Evolutionary conservation across 208 protist species (phyloP).

Genomic region (Herpetomonas tarakana): DNA sequence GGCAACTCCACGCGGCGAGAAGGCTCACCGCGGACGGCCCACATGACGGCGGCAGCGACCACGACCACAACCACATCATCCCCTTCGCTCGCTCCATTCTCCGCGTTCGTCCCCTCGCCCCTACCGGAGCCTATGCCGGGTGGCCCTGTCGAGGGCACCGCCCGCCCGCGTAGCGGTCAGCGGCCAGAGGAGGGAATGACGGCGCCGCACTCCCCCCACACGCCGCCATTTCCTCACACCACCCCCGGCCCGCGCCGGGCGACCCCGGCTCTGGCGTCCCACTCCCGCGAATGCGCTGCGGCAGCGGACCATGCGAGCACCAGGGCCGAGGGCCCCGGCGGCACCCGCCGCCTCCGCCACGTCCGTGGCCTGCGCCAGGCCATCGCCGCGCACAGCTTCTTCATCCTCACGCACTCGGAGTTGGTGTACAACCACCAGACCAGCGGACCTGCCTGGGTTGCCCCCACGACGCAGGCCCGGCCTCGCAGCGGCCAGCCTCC

Average conservation of each 20-base stretch:
- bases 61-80: no score
- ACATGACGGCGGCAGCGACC: no score
- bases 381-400: slow-evolving; percentile 33
- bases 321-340: no score
- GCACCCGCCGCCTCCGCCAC: no score
- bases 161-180: no score
- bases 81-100: no score
- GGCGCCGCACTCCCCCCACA: slow-evolving; percentile 1
- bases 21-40: neutral
- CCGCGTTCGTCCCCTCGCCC: no score
- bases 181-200: no score
- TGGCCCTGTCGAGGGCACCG: no score
- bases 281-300: no score
- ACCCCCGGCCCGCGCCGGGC: neutral
- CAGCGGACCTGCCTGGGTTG: slow-evolving; percentile 6
- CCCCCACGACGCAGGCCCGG: neutral
- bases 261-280: neutral
- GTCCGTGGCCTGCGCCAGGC: slow-evolving; percentile 20
- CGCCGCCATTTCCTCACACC: neutral
- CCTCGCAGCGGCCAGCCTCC: neutral
- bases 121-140: no score
- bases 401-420: slow-evolving; percentile 40
- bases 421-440: slow-evolving; percentile 7
- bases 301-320: no score
- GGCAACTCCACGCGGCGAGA: neutral